Evolutionary conservation across 2,329 filamentous ascomycete species (phyloP), one percentile per base, ranked within the genome.

Genomic region (Cordyceps cateniannulata): DNA sequence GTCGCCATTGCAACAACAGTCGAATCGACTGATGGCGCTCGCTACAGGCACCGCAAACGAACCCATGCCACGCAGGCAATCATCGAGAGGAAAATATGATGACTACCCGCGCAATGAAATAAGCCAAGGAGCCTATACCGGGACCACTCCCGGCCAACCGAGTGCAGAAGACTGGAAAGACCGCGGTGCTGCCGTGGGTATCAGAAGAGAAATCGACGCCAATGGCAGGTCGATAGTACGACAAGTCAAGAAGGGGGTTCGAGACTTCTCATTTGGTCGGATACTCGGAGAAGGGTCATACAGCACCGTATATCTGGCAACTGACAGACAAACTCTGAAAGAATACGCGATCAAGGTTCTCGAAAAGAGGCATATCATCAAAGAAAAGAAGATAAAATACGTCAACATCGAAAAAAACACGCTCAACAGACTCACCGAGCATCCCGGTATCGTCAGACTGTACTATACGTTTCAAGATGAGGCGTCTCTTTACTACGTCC

Each of bases 401-500:
- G 95, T 99, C 75, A 99, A 98, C 75, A 99, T 99, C 69, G 95
- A 99, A 75, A 97, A 97, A 77, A 93, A 99, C 75, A 98, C 95
- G 0, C 80, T 99, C 60, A 99, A 99, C 71, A 87, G 95, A 64
- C 80, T 99, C 62, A 98, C 93, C 3, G 93, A 99, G 65, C 95
- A 99, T 70, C 95, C 95, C 7, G 95, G 95, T 22, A 93, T 99
- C 62, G 93, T 99, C 61, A 89, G 95, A 64, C 81, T 99, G 48
- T 99, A 98, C 75, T 99, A 99, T 75, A 99, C 95, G 1, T 99
- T 99, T 70, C 95, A 99, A 73, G 95, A 99, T 74, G 93, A 98
- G 72, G 85, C 89, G 24, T 98, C 93, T 3, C 80, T 99, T 3
- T 99, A 99, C 76, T 99, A 98, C 72, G 95, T 99, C 25, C 81